Percentiles rank a stretch among this genome's conserved stretches.
Evolutionary conservation across 306 rosid species (phyloP).

Genomic region (Casuarina glauca): DNA sequence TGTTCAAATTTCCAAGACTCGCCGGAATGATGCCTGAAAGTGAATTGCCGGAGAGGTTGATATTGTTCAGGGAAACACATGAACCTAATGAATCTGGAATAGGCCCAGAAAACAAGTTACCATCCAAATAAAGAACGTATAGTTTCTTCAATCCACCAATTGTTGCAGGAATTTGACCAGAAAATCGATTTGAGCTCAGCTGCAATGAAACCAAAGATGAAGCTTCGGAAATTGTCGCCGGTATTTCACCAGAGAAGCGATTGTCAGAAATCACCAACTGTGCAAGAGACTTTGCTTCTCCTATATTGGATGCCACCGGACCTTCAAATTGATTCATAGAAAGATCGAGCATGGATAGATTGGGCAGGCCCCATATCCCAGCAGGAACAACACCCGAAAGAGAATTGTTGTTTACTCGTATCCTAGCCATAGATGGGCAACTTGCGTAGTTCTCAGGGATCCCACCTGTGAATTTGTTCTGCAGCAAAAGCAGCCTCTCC

Average conservation of each 20-base stretch:
- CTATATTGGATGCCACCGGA: slow-evolving; percentile 55
- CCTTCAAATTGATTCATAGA: slow-evolving; percentile 75
- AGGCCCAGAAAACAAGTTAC: slow-evolving; percentile 60
- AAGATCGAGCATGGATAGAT: slow-evolving; percentile 48
- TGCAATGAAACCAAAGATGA: slow-evolving; percentile 52
- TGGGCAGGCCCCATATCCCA: slow-evolving; percentile 80
- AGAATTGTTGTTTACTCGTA: slow-evolving; percentile 57
- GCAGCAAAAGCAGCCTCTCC: slow-evolving; percentile 38
- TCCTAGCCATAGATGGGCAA: slow-evolving; percentile 55
- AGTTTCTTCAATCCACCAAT: slow-evolving; percentile 67
- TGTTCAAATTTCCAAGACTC: slow-evolving; percentile 60
- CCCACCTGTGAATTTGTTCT: slow-evolving; percentile 72
- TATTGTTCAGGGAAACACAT: slow-evolving; percentile 52
- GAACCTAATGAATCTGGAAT: slow-evolving; percentile 75
- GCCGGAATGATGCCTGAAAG: slow-evolving; percentile 61
- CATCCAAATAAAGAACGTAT: slow-evolving; percentile 44
- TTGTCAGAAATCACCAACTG: slow-evolving; percentile 53
- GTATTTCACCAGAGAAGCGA: slow-evolving; percentile 69
- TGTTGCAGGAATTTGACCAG: slow-evolving; percentile 59
- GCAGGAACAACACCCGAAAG: slow-evolving; percentile 79
- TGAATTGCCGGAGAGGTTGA: slow-evolving; percentile 59
- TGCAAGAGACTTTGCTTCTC: slow-evolving; percentile 63
- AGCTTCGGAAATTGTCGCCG: slow-evolving; percentile 53
- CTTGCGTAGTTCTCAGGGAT: slow-evolving; percentile 65
- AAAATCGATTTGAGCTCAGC: slow-evolving; percentile 54